Evolutionary conservation across 2,329 filamentous ascomycete species (phyloP).

Genomic region (Pseudodiploospora longispora): DNA sequence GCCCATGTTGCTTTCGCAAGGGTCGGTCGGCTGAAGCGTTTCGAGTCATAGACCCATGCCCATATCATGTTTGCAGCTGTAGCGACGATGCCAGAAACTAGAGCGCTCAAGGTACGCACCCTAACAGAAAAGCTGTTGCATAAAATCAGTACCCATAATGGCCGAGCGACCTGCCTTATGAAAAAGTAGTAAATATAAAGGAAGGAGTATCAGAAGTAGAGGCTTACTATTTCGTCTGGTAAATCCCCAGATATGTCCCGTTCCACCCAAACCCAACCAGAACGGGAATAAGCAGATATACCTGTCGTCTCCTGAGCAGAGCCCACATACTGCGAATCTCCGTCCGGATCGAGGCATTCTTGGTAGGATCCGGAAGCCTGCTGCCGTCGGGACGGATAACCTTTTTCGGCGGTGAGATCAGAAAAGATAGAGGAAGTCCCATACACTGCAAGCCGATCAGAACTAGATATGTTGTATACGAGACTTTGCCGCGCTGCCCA

Average conservation of each 20-base stretch:
- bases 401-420: neutral
- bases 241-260: conserved; percentile 41
- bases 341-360: neutral
- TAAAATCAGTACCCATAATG: neutral
- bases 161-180: conserved; percentile 13
- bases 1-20: conserved; percentile 35
- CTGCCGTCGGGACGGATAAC: neutral
- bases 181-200: conserved; percentile 18
- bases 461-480: conserved; percentile 18
- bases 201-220: conserved; percentile 38
- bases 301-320: conserved; percentile 34
- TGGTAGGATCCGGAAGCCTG: neutral
- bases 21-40: conserved; percentile 29
- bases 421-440: conserved; percentile 12
- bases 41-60: conserved; percentile 42
- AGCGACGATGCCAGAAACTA: conserved; percentile 19
- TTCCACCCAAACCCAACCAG: conserved; percentile 44
- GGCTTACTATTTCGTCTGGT: conserved; percentile 39
- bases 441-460: conserved; percentile 21
- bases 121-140: neutral
- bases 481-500: conserved; percentile 16
- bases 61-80: conserved; percentile 38
- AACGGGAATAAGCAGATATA: conserved; percentile 40
- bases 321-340: conserved; percentile 12
- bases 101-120: neutral